Base-by-base conservation (phyloP, 441 rosid genomes). In the Eruca vesicaria region DNA sequence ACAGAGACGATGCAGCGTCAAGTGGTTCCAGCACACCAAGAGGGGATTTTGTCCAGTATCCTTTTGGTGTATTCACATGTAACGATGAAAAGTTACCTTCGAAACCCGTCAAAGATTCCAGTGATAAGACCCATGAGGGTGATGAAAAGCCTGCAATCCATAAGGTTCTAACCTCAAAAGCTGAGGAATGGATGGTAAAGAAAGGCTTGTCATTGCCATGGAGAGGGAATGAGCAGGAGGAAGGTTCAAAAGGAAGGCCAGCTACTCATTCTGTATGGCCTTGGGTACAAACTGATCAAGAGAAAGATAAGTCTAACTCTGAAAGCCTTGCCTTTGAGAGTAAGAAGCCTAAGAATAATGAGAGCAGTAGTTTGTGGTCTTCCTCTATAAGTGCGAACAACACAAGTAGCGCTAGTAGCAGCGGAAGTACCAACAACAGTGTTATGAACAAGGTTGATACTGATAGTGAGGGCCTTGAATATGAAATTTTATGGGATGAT, bases 1-100 rank as follows among this genome's bases (percentile, higher is more conserved):
- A 82, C 66, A 87, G 87, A 82, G 99, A 95, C 53, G 95, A 92
- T 82, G 93, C 84, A 26, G 86, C 79, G 66, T 89, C 97, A 9
- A 95, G 95, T 74, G 96, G 95, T 66, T 92, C 94, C 77, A 93
- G 92, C 80, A 91, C 99, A 41, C 97, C 98, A 18, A 86, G 95
- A 79, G 99, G 93, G 67, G 94, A 87, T 76, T 62, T 79, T 60
- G 73, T 81, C 69, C 88, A 72, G 20, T 84, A 86, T 69, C 83
- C 90, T 62, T 90, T 90, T 73, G 88, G 92, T 81, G 85, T 82
- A 36, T 86, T 76, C 86, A 78, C 86, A 66, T 86, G 75, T 55
- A 57, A 53, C 18, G 93, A 90, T 0, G 94, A 88, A 32, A 91
- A 79, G 80, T 76, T 80, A 31, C 75, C 87, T 2, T 73, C 58